These are phyloP conservation scores for Barnettozyma populi DNA, from an alignment of 805 yeast genomes.

Conservation along the genomic window DNA sequence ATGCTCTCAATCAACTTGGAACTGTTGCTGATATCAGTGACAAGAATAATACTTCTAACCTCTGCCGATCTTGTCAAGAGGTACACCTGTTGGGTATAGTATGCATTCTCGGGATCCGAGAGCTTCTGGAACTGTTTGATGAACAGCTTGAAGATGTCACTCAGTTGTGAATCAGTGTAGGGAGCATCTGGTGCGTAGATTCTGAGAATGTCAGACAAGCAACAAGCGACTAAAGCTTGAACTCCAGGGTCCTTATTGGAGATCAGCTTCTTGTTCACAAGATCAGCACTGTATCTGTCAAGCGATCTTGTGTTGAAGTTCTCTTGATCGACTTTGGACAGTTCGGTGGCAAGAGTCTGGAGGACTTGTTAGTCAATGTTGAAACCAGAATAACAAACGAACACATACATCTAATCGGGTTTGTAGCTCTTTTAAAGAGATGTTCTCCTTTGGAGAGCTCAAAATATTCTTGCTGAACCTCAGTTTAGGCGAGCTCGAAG, in stretches of 20 bases:
- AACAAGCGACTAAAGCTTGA: slow-evolving; percentile 64
- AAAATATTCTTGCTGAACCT: slow-evolving; percentile 43
- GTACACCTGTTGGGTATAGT: slow-evolving; percentile 57
- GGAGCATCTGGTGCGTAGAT: slow-evolving; percentile 91
- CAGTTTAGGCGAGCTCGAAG: slow-evolving; percentile 20
- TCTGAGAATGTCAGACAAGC: slow-evolving; percentile 69
- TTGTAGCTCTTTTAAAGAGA: slow-evolving; percentile 58
- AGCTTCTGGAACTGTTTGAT: slow-evolving; percentile 56
- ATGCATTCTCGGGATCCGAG: slow-evolving; percentile 50
- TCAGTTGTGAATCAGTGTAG: slow-evolving; percentile 56
- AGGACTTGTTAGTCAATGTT: not conserved
- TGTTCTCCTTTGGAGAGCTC: slow-evolving; percentile 50
- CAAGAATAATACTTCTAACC: slow-evolving; percentile 65
- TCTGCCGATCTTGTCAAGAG: slow-evolving; percentile 66
- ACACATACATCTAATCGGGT: slow-evolving; percentile 42
- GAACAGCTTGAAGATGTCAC: slow-evolving; percentile 61
- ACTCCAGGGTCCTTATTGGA: slow-evolving; percentile 62
- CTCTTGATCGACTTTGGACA: slow-evolving; percentile 59
- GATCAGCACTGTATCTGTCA: slow-evolving; percentile 41
- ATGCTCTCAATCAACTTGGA: slow-evolving; percentile 46
- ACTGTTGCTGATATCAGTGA: slow-evolving; percentile 68
- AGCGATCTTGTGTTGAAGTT: slow-evolving; percentile 42
- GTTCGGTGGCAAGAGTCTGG: slow-evolving; percentile 52
- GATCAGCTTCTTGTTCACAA: slow-evolving; percentile 54
- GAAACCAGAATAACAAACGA: not conserved